Percentiles rank a stretch among this genome's conserved stretches.
These are phyloP conservation scores for Orychophragmus violaceus DNA, from an alignment of 345 rosid species.

Conservation along the genomic window DNA sequence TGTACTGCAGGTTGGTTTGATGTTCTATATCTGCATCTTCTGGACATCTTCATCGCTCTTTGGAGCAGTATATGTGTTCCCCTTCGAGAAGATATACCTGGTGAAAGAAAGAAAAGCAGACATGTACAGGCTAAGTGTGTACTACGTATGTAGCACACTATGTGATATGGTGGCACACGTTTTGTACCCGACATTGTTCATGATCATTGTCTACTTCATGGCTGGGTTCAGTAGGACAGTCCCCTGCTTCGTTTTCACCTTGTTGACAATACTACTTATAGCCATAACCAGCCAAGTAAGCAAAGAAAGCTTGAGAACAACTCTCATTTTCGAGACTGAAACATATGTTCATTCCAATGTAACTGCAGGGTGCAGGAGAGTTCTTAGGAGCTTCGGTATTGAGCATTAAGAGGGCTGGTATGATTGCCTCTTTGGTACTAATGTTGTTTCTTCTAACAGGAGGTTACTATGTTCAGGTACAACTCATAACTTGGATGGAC, in stretches of 20 bases:
- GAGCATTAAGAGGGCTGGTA: slow-evolving; percentile 85
- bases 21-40: slow-evolving; percentile 95
- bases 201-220: slow-evolving; percentile 87
- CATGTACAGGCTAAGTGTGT: slow-evolving; percentile 91
- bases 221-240: slow-evolving; percentile 84
- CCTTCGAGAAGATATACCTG: slow-evolving; percentile 79
- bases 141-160: slow-evolving; percentile 81
- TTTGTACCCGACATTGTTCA: slow-evolving; percentile 76
- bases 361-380: slow-evolving; percentile 73
- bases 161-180: slow-evolving; percentile 95
- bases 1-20: slow-evolving; percentile 60
- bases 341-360: neutral
- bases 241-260: slow-evolving; percentile 78
- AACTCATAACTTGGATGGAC: slow-evolving; percentile 41
- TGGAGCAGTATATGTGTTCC: slow-evolving; percentile 91
- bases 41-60: slow-evolving; percentile 95
- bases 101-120: slow-evolving; percentile 96
- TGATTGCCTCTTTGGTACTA: slow-evolving; percentile 77
- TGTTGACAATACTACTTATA: slow-evolving; percentile 56
- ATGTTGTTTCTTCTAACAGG: slow-evolving; percentile 93
- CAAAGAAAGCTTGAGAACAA: neutral
- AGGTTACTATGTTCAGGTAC: slow-evolving; percentile 95
- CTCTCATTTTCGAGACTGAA: neutral
- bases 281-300: slow-evolving; percentile 93
- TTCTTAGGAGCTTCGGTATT: slow-evolving; percentile 85